These are phyloP conservation scores for Pichia inconspicua DNA, from an alignment of 1,139 yeast genomes.

Conservation along the genomic window DNA sequence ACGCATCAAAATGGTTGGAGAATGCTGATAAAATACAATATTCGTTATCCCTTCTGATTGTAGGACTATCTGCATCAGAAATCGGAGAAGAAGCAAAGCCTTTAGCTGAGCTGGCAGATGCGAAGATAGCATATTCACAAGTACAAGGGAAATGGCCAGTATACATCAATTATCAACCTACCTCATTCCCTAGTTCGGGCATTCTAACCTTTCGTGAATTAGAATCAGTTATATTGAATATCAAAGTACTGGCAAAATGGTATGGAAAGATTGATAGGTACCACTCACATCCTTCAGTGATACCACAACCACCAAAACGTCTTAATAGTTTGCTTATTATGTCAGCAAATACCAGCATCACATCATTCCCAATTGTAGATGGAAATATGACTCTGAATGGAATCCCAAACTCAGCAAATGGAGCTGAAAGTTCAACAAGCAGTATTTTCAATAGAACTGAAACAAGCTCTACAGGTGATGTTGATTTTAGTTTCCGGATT, in stretches of 20 bases:
- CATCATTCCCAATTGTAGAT: constrained; percentile 5
- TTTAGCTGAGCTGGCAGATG: constrained; percentile 7
- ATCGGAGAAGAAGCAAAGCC: constrained; percentile 1
- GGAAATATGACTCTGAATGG: not conserved
- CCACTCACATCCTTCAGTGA: constrained; percentile 12
- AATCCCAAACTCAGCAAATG: not conserved
- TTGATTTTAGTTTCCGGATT: not conserved
- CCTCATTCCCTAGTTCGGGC: constrained; percentile 2
- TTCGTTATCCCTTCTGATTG: constrained; percentile 15
- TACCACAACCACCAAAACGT: constrained; percentile 15
- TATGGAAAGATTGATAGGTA: constrained; percentile 6
- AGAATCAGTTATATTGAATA: not conserved
- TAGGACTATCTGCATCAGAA: constrained; percentile 10
- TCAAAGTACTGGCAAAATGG: constrained; percentile 10
- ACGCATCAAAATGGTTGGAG: constrained; percentile 18
- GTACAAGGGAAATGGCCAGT: constrained; percentile 9
- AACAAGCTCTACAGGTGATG: constrained; percentile 1
- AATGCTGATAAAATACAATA: constrained; percentile 15
- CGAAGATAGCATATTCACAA: constrained; percentile 11
- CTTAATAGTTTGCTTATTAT: constrained; percentile 3
- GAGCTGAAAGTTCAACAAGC: not conserved
- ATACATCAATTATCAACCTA: constrained; percentile 10
- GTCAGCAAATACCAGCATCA: constrained; percentile 12
- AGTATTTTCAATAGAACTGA: not conserved
- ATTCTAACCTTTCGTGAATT: constrained; percentile 7